phyloP scores from a whole-genome alignment of 371 early-diverging fungal genomes.

The Mortierella sp. region DNA sequence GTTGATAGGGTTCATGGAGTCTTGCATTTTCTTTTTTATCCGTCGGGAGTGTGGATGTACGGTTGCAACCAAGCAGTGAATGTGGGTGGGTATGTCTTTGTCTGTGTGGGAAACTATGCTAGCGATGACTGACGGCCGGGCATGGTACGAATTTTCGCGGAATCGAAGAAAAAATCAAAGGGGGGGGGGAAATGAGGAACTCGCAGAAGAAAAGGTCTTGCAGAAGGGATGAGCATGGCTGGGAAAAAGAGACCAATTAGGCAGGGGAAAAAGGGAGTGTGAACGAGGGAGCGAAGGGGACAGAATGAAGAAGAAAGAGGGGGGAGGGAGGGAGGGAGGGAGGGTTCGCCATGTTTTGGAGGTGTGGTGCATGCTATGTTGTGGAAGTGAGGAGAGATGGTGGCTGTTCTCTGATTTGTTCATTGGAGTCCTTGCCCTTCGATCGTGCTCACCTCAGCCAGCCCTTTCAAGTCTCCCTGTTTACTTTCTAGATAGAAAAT shows the following conservation, averaged over 20 bases:
- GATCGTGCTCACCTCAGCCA: conserved; percentile 2
- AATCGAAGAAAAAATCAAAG: background rate
- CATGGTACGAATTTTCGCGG: background rate
- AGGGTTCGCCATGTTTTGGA: too few relatives aligned
- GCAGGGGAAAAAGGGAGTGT: background rate
- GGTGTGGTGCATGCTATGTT: too few relatives aligned
- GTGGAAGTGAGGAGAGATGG: too few relatives aligned
- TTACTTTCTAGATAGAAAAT: background rate
- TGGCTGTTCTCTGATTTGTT: background rate
- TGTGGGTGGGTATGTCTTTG: background rate
- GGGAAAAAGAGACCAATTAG: background rate
- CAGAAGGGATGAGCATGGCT: background rate
- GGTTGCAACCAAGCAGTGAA: too few relatives aligned
- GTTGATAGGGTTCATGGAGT: background rate
- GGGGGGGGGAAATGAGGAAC: background rate
- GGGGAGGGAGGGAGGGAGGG: background rate
- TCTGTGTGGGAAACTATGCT: background rate
- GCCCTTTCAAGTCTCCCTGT: background rate
- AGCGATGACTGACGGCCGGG: background rate
- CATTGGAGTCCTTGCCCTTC: background rate
- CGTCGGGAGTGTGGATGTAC: background rate
- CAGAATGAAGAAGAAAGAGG: background rate
- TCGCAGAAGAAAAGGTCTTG: background rate
- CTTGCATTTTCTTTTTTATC: background rate
- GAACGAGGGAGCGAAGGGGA: background rate